phyloP scores from a whole-genome alignment of 805 yeast genomes.

The Candida succiphila region DNA sequence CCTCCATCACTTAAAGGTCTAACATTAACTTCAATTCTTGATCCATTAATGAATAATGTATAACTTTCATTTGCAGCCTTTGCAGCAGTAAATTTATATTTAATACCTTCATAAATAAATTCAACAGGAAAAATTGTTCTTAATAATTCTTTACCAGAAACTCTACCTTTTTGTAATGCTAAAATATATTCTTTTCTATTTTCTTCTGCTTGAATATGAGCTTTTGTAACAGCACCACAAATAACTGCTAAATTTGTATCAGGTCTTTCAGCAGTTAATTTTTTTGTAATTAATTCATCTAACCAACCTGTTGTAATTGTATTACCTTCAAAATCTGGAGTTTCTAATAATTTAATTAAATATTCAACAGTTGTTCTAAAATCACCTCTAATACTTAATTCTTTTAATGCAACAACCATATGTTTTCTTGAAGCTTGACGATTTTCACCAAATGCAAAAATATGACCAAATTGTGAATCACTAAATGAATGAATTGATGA shows the following conservation, averaged over 20 bases:
- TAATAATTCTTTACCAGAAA: constrained; percentile 70
- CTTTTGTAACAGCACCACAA: constrained; percentile 98
- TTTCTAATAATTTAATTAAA: constrained; percentile 86
- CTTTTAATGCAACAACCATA: constrained; percentile 97
- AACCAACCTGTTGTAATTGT: constrained; percentile 99
- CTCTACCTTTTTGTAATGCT: constrained; percentile 93
- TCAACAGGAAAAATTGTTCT: constrained; percentile 89
- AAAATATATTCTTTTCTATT: constrained; percentile 58
- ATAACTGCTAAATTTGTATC: constrained; percentile 84
- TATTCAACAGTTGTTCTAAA: constrained; percentile 98
- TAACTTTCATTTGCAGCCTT: constrained; percentile 79
- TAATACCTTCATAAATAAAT: constrained; percentile 87
- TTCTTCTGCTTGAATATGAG: constrained; percentile 69
- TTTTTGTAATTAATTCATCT: constrained; percentile 89
- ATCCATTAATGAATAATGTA: constrained; percentile 88
- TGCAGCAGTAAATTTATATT: constrained; percentile 93
- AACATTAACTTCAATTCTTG: constrained; percentile 80
- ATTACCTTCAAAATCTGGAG: constrained; percentile 93
- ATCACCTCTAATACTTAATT: constrained; percentile 94
- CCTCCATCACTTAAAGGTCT: constrained; percentile 94
- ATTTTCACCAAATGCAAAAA: constrained; percentile 97
- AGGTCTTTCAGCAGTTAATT: constrained; percentile 95
- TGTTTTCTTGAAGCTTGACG: constrained; percentile 97
- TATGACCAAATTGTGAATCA: constrained; percentile 98
- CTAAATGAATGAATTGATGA: constrained; percentile 97